Evolutionary conservation across 2,329 filamentous ascomycete species (phyloP).

Genomic region (Lecanicillium sp.): DNA sequence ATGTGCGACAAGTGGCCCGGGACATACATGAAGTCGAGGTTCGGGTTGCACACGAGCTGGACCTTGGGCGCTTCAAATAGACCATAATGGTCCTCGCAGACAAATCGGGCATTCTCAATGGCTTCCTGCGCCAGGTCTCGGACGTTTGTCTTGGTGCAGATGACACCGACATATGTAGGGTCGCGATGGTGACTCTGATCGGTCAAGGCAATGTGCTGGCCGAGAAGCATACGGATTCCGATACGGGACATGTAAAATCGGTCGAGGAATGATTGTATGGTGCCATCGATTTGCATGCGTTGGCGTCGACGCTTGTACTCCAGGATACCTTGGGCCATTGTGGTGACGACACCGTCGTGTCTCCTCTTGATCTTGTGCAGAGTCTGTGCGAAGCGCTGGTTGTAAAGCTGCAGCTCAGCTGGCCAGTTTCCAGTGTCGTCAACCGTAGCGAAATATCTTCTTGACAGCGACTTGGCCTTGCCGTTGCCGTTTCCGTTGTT

Average conservation of each 20-base stretch:
- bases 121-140: conserved; percentile 91
- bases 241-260: conserved; percentile 99
- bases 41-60: conserved; percentile 88
- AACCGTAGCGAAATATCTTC: conserved; percentile 78
- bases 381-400: conserved; percentile 79
- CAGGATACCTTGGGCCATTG: conserved; percentile 93
- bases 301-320: conserved; percentile 97
- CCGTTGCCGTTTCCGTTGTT: conserved; percentile 36
- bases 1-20: conserved; percentile 98
- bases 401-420: conserved; percentile 88
- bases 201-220: conserved; percentile 93
- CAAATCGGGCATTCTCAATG: conserved; percentile 97
- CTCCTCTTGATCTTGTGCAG: conserved; percentile 90
- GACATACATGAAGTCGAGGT: conserved; percentile 98
- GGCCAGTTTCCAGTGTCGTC: conserved; percentile 89
- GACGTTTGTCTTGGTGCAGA: conserved; percentile 98
- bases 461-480: conserved; percentile 40
- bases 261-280: conserved; percentile 95
- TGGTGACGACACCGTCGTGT: conserved; percentile 95
- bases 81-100: conserved; percentile 97
- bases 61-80: conserved; percentile 95
- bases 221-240: conserved; percentile 97
- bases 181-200: conserved; percentile 86
- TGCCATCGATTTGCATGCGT: conserved; percentile 96
- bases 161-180: conserved; percentile 93